Conservation (phyloP, 768 basidiomycete genomes). For the Antrodiella citrinella region DNA sequence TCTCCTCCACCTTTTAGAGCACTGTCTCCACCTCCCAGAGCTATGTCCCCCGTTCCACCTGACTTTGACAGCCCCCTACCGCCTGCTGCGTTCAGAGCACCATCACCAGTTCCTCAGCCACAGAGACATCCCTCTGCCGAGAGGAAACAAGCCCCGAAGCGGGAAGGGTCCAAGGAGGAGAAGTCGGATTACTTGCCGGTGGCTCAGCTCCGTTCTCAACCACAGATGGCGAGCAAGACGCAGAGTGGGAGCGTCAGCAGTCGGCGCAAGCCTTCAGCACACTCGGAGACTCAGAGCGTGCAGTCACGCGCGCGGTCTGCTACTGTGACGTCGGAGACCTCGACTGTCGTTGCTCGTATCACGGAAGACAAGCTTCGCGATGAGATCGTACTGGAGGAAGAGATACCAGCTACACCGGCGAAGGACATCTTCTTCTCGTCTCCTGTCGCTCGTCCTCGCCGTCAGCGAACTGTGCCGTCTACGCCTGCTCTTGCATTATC, state of each 20-base stretch:
- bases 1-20: background rate
- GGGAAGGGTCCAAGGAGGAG: background rate
- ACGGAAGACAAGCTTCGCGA: background rate
- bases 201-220: slow-evolving; percentile 14
- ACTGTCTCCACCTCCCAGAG: slow-evolving; percentile 13
- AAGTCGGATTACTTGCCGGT: slow-evolving; percentile 9
- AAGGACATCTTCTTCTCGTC: background rate
- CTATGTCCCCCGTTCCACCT: slow-evolving; percentile 11
- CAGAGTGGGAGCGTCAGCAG: background rate
- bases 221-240: slow-evolving; percentile 4
- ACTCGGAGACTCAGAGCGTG: slow-evolving; percentile 3
- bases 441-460: background rate
- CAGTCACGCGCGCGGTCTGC: slow-evolving; percentile 4
- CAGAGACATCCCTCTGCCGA: background rate
- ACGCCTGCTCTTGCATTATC: slow-evolving; percentile 12
- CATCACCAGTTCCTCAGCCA: slow-evolving; percentile 3
- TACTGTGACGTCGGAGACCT: background rate
- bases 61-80: slow-evolving; percentile 7
- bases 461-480: slow-evolving; percentile 11
- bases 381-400: background rate
- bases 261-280: slow-evolving; percentile 1
- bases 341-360: background rate
- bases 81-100: slow-evolving; percentile 3
- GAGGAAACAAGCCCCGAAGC: background rate
- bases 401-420: background rate